These are phyloP conservation scores for Graphilbum ipis-grandicollis DNA, from an alignment of 2,329 filamentous ascomycete genomes.

Conservation along the genomic window DNA sequence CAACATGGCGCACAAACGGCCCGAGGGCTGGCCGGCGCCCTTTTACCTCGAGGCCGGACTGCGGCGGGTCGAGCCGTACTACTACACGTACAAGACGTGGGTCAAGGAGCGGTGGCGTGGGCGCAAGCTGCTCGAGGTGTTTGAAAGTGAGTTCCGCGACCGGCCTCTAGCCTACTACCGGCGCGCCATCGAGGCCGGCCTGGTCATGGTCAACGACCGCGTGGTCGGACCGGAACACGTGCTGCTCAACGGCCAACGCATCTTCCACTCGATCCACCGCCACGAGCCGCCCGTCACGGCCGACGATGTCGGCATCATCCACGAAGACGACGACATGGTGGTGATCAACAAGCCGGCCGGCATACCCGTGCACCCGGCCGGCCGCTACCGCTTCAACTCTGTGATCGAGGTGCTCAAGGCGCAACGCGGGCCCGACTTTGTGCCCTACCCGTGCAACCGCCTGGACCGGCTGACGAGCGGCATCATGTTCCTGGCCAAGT, in stretches of 20 bases:
- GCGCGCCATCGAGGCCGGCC: slow-evolving; percentile 62
- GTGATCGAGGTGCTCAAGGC: slow-evolving; percentile 84
- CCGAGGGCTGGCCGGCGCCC: slow-evolving; percentile 33
- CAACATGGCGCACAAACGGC: background rate
- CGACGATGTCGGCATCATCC: slow-evolving; percentile 62
- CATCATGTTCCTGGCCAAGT: slow-evolving; percentile 96
- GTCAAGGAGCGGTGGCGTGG: slow-evolving; percentile 90
- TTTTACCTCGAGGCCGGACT: slow-evolving; percentile 76
- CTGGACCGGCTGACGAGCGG: slow-evolving; percentile 87
- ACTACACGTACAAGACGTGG: slow-evolving; percentile 87
- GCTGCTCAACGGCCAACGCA: slow-evolving; percentile 75
- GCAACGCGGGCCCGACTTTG: slow-evolving; percentile 40
- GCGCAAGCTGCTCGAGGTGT: slow-evolving; percentile 68
- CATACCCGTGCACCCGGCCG: slow-evolving; percentile 86
- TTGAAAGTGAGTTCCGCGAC: slow-evolving; percentile 82
- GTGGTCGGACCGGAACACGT: slow-evolving; percentile 48
- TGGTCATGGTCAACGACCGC: slow-evolving; percentile 66
- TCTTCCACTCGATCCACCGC: slow-evolving; percentile 85
- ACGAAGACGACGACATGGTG: slow-evolving; percentile 85
- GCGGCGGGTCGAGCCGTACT: slow-evolving; percentile 69
- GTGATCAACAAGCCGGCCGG: slow-evolving; percentile 96
- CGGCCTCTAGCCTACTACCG: slow-evolving; percentile 74
- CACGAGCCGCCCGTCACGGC: slow-evolving; percentile 88
- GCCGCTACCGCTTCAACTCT: slow-evolving; percentile 90
- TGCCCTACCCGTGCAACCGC: slow-evolving; percentile 66